Evolutionary conservation across 306 rosid genomes (phyloP).

Genomic region (Sechiopsis laciniata): DNA sequence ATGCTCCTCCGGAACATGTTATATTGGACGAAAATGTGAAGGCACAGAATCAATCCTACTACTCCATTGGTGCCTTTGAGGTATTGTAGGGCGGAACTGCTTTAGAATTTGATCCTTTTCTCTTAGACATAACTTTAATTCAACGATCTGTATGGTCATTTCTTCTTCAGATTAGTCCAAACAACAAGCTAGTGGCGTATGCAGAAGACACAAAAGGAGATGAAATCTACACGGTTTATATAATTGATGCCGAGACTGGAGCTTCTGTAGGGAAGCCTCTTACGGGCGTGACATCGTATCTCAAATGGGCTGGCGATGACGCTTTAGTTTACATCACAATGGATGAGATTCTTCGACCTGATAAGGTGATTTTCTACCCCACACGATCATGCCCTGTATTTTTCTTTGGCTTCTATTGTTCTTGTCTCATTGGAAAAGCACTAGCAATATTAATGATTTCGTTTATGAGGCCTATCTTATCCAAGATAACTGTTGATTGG

Average conservation of each 20-base stretch:
- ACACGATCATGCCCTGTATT: not conserved
- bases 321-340: constrained; percentile 69
- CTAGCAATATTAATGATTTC: not conserved
- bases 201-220: constrained; percentile 88
- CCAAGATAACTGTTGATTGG: not conserved
- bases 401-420: not conserved
- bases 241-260: constrained; percentile 68
- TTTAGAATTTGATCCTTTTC: constrained; percentile 15
- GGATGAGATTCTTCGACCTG: constrained; percentile 82
- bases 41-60: constrained; percentile 56
- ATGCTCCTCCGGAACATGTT: constrained; percentile 65
- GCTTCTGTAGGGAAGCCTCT: constrained; percentile 57
- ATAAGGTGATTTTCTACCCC: constrained; percentile 49
- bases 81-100: constrained; percentile 18
- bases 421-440: not conserved
- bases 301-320: constrained; percentile 69
- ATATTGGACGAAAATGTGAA: constrained; percentile 76
- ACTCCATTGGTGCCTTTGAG: constrained; percentile 51
- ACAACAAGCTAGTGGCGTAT: constrained; percentile 70
- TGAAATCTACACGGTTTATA: constrained; percentile 70
- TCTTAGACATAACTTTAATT: not conserved
- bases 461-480: not conserved
- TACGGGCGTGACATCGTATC: constrained; percentile 40
- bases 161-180: constrained; percentile 69
- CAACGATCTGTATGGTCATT: not conserved